Evolutionary conservation across 129 eudicot genomes (phyloP).

Genomic region (Ambrosia artemisiifolia): DNA sequence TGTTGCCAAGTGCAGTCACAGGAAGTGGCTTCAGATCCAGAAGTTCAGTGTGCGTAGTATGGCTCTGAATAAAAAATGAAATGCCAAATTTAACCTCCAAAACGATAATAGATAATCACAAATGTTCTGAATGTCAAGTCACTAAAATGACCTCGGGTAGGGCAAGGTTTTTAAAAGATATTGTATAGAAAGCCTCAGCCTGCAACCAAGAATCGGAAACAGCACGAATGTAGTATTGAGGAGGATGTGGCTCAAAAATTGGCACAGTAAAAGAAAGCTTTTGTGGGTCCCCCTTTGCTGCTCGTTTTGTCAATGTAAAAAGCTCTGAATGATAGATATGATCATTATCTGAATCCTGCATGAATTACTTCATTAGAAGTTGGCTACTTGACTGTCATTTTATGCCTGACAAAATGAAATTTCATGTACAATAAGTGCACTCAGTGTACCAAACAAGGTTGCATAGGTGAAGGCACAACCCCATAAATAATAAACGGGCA

Average conservation of each 20-base stretch:
- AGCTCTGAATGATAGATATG: constrained; percentile 98
- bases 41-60: constrained; percentile 91
- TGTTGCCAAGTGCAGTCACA: constrained; percentile 92
- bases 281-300: constrained; percentile 89
- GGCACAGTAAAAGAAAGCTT: constrained; percentile 96
- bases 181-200: constrained; percentile 80
- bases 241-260: constrained; percentile 98
- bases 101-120: neutral
- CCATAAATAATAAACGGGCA: neutral
- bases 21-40: constrained; percentile 97
- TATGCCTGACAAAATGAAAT: neutral
- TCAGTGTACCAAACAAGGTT: constrained; percentile 5
- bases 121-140: neutral
- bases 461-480: neutral
- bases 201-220: constrained; percentile 97
- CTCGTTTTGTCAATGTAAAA: constrained; percentile 73
- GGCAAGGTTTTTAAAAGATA: constrained; percentile 83
- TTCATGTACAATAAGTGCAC: neutral
- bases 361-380: constrained; percentile 17
- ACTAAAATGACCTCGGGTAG: constrained; percentile 75
- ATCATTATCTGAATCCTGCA: constrained; percentile 95
- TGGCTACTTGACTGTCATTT: neutral
- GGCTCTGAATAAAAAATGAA: constrained; percentile 56
- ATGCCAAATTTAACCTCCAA: constrained; percentile 1
- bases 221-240: constrained; percentile 95